Percentiles rank a stretch among this genome's conserved stretches.
These are phyloP conservation scores for Rhypophila decipiens DNA, from an alignment of 495 filamentous ascomycete species.

Conservation along the genomic window DNA sequence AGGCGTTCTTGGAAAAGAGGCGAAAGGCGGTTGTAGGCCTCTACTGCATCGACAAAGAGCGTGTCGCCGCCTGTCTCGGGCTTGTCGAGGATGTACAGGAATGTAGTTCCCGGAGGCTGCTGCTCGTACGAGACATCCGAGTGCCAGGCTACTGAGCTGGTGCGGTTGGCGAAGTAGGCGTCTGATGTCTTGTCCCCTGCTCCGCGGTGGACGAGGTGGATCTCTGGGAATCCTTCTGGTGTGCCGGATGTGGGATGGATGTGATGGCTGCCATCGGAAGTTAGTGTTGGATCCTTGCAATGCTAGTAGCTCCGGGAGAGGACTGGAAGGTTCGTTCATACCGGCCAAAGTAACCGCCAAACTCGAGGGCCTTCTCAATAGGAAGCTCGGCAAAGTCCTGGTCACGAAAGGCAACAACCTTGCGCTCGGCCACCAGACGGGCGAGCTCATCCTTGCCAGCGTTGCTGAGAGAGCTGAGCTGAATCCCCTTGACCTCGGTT, in stretches of 20 bases:
- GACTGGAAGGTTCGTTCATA: conserved; percentile 6
- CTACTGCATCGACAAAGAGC: conserved; percentile 62
- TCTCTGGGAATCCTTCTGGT: conserved; percentile 63
- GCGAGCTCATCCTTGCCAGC: conserved; percentile 77
- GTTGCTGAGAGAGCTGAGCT: conserved; percentile 59
- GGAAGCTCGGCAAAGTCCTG: conserved; percentile 74
- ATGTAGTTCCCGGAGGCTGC: conserved; percentile 81
- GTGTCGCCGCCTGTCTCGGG: conserved; percentile 78
- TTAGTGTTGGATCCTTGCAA: neutral
- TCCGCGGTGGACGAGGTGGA: conserved; percentile 73
- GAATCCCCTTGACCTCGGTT: conserved; percentile 67
- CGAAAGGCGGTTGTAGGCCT: conserved; percentile 72
- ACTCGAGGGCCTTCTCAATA: conserved; percentile 63
- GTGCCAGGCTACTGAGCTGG: conserved; percentile 71
- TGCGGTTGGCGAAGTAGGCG: conserved; percentile 56
- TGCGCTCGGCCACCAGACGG: conserved; percentile 68
- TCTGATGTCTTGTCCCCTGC: conserved; percentile 54
- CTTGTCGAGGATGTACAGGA: conserved; percentile 71
- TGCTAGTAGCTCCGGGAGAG: neutral
- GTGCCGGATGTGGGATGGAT: conserved; percentile 75
- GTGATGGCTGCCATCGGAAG: conserved; percentile 43
- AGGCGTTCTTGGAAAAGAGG: conserved; percentile 64
- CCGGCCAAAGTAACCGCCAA: conserved; percentile 70
- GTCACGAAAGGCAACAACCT: conserved; percentile 73
- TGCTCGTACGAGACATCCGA: conserved; percentile 76